A percentile compares a stretch with the other conserved stretches of the same genome.
These are phyloP conservation scores for Eucalyptus pumila DNA, from an alignment of 345 rosid species.

Conservation along the genomic window DNA sequence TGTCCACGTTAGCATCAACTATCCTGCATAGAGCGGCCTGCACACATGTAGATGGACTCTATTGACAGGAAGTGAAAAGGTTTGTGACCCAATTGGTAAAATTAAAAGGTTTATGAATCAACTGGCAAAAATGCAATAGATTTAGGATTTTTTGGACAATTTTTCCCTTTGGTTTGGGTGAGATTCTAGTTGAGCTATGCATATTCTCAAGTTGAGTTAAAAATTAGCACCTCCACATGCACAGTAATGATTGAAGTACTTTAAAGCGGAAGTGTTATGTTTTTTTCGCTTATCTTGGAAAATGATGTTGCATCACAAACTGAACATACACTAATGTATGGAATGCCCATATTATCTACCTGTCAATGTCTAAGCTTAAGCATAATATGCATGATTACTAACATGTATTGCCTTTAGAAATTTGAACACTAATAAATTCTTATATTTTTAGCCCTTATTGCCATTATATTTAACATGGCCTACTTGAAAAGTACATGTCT, in stretches of 20 bases:
- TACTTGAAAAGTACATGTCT: neutral
- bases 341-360: neutral
- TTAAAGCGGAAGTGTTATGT: neutral
- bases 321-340: neutral
- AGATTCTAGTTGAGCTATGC: neutral
- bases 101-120: too few relatives aligned
- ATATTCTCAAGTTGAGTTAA: neutral
- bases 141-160: too few relatives aligned
- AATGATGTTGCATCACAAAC: neutral
- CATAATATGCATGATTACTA: neutral
- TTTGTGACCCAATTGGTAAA: too few relatives aligned
- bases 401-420: neutral
- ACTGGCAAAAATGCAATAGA: fast-evolving
- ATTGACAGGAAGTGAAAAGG: too few relatives aligned
- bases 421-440: neutral
- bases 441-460: neutral
- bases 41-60: fast-evolving
- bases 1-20: fast-evolving
- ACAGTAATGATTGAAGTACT: neutral
- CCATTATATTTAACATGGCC: neutral
- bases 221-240: neutral
- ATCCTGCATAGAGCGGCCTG: fast-evolving
- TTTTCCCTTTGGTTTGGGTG: neutral
- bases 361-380: neutral
- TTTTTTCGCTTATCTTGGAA: neutral